These are phyloP conservation scores for Apiotrichum montevideense DNA, from an alignment of 1,284 basidiomycete genomes.

Conservation along the genomic window DNA sequence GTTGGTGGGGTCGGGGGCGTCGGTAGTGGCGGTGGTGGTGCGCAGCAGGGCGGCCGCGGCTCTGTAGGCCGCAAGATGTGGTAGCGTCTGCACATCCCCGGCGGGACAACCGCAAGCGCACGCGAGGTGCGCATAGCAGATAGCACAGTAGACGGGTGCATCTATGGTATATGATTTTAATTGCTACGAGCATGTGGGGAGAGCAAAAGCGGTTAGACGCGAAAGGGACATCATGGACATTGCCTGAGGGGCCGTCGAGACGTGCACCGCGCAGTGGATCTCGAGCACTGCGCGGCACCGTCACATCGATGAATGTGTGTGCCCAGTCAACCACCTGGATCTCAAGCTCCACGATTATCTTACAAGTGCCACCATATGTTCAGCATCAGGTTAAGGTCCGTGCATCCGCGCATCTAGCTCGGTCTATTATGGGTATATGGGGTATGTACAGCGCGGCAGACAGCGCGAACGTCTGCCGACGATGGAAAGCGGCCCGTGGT, in stretches of 20 bases:
- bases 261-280: too few species aligned
- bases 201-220: too few species aligned
- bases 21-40: constrained; percentile 4
- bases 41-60: constrained; percentile 2
- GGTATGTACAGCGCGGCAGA: not conserved
- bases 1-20: not conserved
- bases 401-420: not conserved
- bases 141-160: not conserved
- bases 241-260: too few species aligned
- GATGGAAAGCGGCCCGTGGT: not conserved
- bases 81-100: not conserved
- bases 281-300: too few species aligned
- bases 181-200: not conserved
- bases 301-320: too few species aligned
- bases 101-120: too few species aligned
- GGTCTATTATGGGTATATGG: not conserved
- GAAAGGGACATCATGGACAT: too few species aligned
- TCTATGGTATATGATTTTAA: not conserved
- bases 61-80: constrained; percentile 6
- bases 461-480: not conserved
- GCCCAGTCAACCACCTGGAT: too few species aligned
- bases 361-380: too few species aligned
- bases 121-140: not conserved
- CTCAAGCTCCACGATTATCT: too few species aligned
- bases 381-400: not conserved